Conservation (phyloP, 768 basidiomycete species). For the Coprinopsis sp. region DNA sequence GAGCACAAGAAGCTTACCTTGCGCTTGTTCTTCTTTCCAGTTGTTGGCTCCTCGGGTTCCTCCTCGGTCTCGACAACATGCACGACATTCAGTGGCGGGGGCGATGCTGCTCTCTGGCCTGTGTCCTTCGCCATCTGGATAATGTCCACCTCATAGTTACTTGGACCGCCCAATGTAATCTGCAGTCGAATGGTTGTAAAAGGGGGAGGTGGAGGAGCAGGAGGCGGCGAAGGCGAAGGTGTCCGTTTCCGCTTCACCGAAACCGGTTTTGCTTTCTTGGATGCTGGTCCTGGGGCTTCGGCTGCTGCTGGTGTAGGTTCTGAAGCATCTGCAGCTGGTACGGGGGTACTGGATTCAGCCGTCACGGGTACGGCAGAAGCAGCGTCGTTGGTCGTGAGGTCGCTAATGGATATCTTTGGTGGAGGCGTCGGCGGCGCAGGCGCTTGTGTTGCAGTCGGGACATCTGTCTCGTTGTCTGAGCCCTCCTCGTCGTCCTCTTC, state of each 20-base stretch:
- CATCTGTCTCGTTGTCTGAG: slow-evolving; percentile 9
- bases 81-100: slow-evolving; percentile 46
- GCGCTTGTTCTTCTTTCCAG: slow-evolving; percentile 34
- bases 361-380: background rate
- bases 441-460: slow-evolving; percentile 11
- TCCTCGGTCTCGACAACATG: slow-evolving; percentile 45
- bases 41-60: slow-evolving; percentile 38
- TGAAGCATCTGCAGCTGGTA: background rate
- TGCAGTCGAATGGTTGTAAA: slow-evolving; percentile 64
- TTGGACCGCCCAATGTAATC: slow-evolving; percentile 66
- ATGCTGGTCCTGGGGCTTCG: slow-evolving; percentile 22
- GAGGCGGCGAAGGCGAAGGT: slow-evolving; percentile 54
- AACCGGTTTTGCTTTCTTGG: slow-evolving; percentile 23
- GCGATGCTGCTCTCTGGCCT: slow-evolving; percentile 61
- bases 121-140: slow-evolving; percentile 51
- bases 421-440: slow-evolving; percentile 4
- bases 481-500: slow-evolving; percentile 16
- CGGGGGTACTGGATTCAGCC: background rate
- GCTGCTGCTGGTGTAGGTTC: slow-evolving; percentile 6
- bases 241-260: slow-evolving; percentile 30
- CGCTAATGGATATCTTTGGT: slow-evolving; percentile 1
- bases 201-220: slow-evolving; percentile 46
- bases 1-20: slow-evolving; percentile 19
- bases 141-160: slow-evolving; percentile 73
- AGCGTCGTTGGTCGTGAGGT: slow-evolving; percentile 1